These are phyloP conservation scores for Volvox reticuliferus DNA, from an alignment of 139 green algal genomes.

Conservation along the genomic window DNA sequence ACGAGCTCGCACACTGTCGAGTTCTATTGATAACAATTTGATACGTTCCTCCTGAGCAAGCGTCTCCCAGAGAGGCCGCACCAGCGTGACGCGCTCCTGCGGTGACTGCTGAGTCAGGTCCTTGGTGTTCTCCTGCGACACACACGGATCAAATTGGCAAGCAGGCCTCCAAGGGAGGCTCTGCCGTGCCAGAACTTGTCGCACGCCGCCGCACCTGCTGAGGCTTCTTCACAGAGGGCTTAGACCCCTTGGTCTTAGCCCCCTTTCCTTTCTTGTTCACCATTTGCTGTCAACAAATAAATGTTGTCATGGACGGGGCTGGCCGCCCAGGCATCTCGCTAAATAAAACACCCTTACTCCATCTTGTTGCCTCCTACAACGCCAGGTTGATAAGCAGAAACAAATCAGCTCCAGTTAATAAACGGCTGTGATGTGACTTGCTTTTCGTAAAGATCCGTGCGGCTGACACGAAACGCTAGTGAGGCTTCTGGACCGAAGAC, in stretches of 20 bases:
- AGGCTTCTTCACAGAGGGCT: conserved; percentile 50
- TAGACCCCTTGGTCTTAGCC: conserved; percentile 49
- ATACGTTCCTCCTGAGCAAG: conserved; percentile 70
- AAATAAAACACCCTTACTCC: conserved; percentile 3
- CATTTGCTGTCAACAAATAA: conserved; percentile 36
- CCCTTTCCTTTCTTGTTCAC: conserved; percentile 47
- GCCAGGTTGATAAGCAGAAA: not conserved
- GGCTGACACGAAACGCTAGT: not conserved
- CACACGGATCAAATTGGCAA: not conserved
- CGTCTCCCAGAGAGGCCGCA: conserved; percentile 83
- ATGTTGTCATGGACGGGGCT: conserved; percentile 8
- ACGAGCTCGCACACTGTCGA: conserved; percentile 67
- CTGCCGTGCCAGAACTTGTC: not conserved
- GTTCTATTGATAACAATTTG: conserved; percentile 70
- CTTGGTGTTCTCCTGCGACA: not conserved
- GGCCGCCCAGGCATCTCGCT: conserved; percentile 36
- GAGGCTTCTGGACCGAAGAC: conserved; percentile 4
- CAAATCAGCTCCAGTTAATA: not conserved
- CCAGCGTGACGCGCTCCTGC: conserved; percentile 76
- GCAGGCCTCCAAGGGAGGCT: conserved; percentile 1
- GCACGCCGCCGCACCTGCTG: conserved; percentile 26
- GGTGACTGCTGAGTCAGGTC: conserved; percentile 51
- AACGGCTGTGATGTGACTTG: not conserved
- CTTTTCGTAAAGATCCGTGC: not conserved
- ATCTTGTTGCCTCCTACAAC: not conserved